Evolutionary conservation across 768 basidiomycete species (phyloP).

Genomic region (Harrya chromipes): DNA sequence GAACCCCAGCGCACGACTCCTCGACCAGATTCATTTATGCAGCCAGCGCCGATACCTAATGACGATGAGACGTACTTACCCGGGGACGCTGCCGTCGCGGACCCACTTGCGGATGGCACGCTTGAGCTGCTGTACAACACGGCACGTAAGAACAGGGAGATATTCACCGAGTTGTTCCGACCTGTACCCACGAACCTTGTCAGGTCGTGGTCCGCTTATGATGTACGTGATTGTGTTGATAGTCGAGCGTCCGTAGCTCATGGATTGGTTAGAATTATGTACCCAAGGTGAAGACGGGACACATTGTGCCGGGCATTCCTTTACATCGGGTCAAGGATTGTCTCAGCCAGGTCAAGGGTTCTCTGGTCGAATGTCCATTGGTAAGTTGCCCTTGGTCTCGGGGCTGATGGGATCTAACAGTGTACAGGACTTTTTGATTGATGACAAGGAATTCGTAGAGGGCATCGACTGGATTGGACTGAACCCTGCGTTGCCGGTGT

Average conservation of each 20-base stretch:
- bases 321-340: constrained; percentile 72
- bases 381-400: constrained; percentile 37
- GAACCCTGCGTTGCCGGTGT: constrained; percentile 78
- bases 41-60: constrained; percentile 68
- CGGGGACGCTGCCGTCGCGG: constrained; percentile 69
- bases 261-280: constrained; percentile 55
- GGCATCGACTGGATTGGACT: constrained; percentile 71
- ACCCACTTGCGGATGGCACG: constrained; percentile 69
- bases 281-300: constrained; percentile 75
- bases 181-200: constrained; percentile 86
- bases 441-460: constrained; percentile 67
- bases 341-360: constrained; percentile 64
- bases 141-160: constrained; percentile 75
- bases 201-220: constrained; percentile 73
- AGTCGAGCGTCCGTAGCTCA: constrained; percentile 7
- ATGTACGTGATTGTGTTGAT: constrained; percentile 42
- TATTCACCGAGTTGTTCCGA: constrained; percentile 84
- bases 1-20: constrained; percentile 56
- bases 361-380: constrained; percentile 74
- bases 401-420: constrained; percentile 5
- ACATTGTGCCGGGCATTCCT: constrained; percentile 68
- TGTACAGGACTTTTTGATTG: constrained; percentile 77
- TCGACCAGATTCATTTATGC: constrained; percentile 61
- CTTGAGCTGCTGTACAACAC: constrained; percentile 62
- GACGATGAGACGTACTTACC: constrained; percentile 56